Base-by-base conservation (phyloP, 2,329 filamentous ascomycete genomes). In the Monilinia fructicola region DNA sequence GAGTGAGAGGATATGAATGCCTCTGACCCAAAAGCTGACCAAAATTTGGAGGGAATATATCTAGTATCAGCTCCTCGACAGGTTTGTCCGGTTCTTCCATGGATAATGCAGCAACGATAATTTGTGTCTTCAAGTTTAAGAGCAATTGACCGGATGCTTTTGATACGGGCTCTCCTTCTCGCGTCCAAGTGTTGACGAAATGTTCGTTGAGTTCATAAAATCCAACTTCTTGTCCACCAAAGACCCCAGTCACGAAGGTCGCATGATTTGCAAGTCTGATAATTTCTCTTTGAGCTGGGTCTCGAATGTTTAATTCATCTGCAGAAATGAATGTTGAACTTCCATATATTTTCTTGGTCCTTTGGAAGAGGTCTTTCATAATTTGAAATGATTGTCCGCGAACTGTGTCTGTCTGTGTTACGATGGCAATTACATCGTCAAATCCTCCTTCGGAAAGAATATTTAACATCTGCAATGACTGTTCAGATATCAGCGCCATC, bases 41-140 rank as follows among this genome's bases (percentile, higher is more conserved):
- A 54, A 89, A 78, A 67, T 86, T 81, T 38, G 80, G 76, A 0
- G 86, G 86, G 71, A 90, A 89, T 0, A 89, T 76, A 63, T 86
- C 82, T 65, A 84, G 81, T 38, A 89, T 76, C 38, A 87, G 79
- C 53, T 86, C 82, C 26, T 85, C 83, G 59, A 83, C 82, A 2
- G 80, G 79, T 38, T 81, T 67, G 35, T 75, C 72, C 46, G 73
- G 81, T 64, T 86, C 82, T 53, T 81, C 82, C 71, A 82, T 84
- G 70, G 84, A 82, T 72, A 87, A 79, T 4, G 84, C 84, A 4
- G 85, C 85, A 66, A 89, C 85, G 72, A 87, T 89, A 18, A 86
- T 85, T 74, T 89, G 87, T 1, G 87, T 89, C 76, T 90, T 90
- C 23, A 90, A 77, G 69, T 89, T 86, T 18, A 89, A 79, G 70